Base-by-base conservation (phyloP, 306 rosid genomes). In the Macrotyloma uniflorum region DNA sequence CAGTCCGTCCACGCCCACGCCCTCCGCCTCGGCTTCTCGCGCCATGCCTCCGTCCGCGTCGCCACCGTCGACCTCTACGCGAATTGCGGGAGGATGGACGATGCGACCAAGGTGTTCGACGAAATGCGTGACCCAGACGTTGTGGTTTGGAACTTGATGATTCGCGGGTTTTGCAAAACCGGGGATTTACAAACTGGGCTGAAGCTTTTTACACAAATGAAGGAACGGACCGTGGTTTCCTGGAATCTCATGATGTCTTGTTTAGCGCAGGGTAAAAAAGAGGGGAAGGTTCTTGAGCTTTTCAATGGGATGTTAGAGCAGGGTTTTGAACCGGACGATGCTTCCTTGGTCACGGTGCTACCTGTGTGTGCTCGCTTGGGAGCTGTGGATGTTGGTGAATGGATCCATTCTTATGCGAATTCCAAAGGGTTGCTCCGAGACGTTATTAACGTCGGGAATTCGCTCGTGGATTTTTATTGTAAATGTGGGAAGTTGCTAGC, bases 241-340 rank as follows among this genome's bases (percentile, higher is more conserved):
- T 94, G 98, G 97, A 92, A 94, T 45, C 70, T 90, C 2, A 88
- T 90, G 90, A 89, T 92, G 76, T 89, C 97, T 20, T 86, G 83
- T 77, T 63, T 92, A 15, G 88, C 84, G 2, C 82, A 80, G 47
- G 23, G 70, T 22, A 83, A 88, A 35, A 46, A 88, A n/a, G 86
- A 88, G 6, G 47, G 65, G 53, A 81, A 87, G 74, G 97, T 89
- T 47, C 81, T 94, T 46, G 80, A 67, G 45, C 73, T 94, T 24
- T 92, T 92, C 38, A 67, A 67, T 18, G 88, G 79, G n/a, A 94
- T 94, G 97, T 8, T 77, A 74, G 83, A 77, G 19, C 72, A 69
- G 40, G 87, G 87, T 36, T 86, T 94, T 75, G 92, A 90, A 40
- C 90, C 83, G 0, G 98, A 92, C 22, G 93, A 89, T 26, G 95